Evolutionary conservation across 1,139 yeast species (phyloP).

Genomic region (Schizosaccharomyces versatilis): DNA sequence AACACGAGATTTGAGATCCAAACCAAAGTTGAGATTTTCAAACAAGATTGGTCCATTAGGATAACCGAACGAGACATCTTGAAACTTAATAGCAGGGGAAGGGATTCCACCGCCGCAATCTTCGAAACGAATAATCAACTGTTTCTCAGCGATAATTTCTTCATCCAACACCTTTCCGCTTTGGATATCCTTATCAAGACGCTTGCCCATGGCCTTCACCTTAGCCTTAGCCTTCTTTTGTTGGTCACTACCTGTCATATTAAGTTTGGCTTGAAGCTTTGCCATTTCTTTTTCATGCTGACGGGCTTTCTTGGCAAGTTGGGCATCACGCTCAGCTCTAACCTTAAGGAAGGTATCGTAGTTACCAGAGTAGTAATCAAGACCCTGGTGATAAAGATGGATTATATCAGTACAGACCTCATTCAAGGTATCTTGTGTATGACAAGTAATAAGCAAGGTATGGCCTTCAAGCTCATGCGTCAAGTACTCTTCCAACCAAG

Average conservation of each 20-base stretch:
- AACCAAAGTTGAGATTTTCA: constrained; percentile 84
- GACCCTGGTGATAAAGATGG: constrained; percentile 64
- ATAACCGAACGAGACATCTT: constrained; percentile 65
- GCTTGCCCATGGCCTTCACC: constrained; percentile 92
- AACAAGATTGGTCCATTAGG: constrained; percentile 48
- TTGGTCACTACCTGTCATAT: constrained; percentile 98
- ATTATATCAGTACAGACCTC: constrained; percentile 97
- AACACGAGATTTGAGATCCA: constrained; percentile 95
- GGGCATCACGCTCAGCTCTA: constrained; percentile 77
- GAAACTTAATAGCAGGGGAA: constrained; percentile 94
- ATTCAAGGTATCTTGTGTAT: constrained; percentile 96
- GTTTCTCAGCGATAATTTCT: constrained; percentile 81
- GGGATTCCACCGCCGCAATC: constrained; percentile 81
- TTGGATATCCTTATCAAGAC: constrained; percentile 88
- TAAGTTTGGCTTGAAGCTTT: constrained; percentile 94
- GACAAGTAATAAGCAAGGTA: constrained; percentile 68
- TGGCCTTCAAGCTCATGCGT: constrained; percentile 21
- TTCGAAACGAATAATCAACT: constrained; percentile 82
- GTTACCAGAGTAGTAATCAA: constrained; percentile 83
- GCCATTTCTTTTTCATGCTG: constrained; percentile 98
- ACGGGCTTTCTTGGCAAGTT: constrained; percentile 89
- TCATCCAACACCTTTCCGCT: constrained; percentile 32
- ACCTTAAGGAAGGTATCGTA: constrained; percentile 93
- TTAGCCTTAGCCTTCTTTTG: constrained; percentile 97
- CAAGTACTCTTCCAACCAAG: constrained; percentile 95